These are phyloP conservation scores for Sporisorium graminicola DNA, from an alignment of 1,284 basidiomycete genomes.

Conservation along the genomic window DNA sequence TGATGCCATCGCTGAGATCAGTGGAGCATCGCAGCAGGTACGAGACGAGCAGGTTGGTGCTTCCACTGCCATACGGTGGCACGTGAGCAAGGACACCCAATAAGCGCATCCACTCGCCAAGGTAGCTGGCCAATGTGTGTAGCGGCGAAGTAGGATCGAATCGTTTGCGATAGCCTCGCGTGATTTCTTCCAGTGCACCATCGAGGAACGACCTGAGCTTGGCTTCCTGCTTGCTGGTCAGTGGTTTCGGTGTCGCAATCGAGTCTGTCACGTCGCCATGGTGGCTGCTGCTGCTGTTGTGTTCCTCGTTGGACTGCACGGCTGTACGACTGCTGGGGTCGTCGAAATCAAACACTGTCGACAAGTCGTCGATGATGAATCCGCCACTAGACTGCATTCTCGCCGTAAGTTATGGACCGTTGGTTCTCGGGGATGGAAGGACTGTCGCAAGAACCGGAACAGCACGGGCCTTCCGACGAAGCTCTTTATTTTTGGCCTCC, in stretches of 20 bases:
- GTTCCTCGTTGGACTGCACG: background rate
- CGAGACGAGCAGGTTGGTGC: slow-evolving; percentile 54
- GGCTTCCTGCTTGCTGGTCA: slow-evolving; percentile 53
- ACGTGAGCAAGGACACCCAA: slow-evolving; percentile 51
- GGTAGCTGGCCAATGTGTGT: slow-evolving; percentile 41
- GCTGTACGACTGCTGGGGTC: slow-evolving; percentile 7
- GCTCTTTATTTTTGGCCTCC: background rate
- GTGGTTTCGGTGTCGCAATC: slow-evolving; percentile 36
- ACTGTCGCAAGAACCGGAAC: slow-evolving; percentile 7
- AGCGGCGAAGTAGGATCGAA: slow-evolving; percentile 49
- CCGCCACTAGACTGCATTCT: slow-evolving; percentile 41
- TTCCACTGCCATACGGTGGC: slow-evolving; percentile 50
- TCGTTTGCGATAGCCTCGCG: slow-evolving; percentile 53
- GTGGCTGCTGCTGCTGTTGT: background rate
- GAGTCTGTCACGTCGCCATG: slow-evolving; percentile 6
- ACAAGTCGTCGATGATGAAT: slow-evolving; percentile 47
- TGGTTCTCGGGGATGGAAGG: slow-evolving; percentile 3
- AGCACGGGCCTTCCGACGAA: slow-evolving; percentile 14
- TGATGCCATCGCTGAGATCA: slow-evolving; percentile 60
- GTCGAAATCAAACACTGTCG: slow-evolving; percentile 31
- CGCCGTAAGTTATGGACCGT: too few relatives aligned
- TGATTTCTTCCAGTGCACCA: slow-evolving; percentile 47
- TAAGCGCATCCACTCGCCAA: slow-evolving; percentile 44
- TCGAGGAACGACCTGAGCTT: slow-evolving; percentile 58
- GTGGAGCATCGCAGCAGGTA: slow-evolving; percentile 59